These are phyloP conservation scores for Murraya koenigii DNA, from an alignment of 345 rosid species.

Conservation along the genomic window DNA sequence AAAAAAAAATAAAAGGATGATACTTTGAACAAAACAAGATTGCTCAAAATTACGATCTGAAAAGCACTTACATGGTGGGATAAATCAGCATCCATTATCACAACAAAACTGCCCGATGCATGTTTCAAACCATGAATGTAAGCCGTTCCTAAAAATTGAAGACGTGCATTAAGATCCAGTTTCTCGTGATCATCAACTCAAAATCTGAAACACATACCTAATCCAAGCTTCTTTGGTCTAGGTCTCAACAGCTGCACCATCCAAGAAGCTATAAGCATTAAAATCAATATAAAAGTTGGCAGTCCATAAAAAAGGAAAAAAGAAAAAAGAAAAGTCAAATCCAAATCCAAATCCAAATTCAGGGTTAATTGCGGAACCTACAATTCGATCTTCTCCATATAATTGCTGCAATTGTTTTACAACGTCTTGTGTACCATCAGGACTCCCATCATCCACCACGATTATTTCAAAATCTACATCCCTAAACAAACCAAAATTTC, in stretches of 20 bases:
- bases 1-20: conserved; percentile 1
- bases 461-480: conserved; percentile 84
- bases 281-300: neutral
- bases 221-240: conserved; percentile 86
- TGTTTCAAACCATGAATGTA: conserved; percentile 87
- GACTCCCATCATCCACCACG: conserved; percentile 97
- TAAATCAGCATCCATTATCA: conserved; percentile 98
- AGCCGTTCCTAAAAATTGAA: conserved; percentile 70
- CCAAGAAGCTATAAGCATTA: conserved; percentile 13
- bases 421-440: conserved; percentile 91
- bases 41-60: neutral
- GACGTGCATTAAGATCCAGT: conserved; percentile 12
- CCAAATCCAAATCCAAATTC: neutral
- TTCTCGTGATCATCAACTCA: neutral
- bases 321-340: neutral
- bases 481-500: conserved; percentile 27
- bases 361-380: conserved; percentile 29
- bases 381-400: conserved; percentile 79
- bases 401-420: conserved; percentile 75
- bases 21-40: neutral
- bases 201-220: conserved; percentile 48
- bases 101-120: conserved; percentile 88
- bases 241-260: conserved; percentile 76
- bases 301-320: neutral
- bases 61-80: conserved; percentile 87